Evolutionary conservation across 1,284 basidiomycete genomes (phyloP).

Genomic region (Anthracocystis walkeri): DNA sequence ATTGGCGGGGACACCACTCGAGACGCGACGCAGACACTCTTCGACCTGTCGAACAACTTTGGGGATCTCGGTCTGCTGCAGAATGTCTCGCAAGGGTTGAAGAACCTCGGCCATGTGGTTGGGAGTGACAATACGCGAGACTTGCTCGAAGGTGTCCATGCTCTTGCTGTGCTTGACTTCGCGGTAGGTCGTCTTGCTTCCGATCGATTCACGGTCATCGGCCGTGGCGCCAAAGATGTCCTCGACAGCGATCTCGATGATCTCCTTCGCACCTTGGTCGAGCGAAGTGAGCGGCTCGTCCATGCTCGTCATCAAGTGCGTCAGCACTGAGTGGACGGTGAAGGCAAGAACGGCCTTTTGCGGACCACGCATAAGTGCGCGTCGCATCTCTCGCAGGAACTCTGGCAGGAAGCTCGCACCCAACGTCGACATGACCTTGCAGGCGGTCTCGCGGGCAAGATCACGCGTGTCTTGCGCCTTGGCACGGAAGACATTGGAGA

Average conservation of each 20-base stretch:
- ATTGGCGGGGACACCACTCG: slow-evolving; percentile 87
- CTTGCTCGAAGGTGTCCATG: slow-evolving; percentile 67
- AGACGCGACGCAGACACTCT: slow-evolving; percentile 85
- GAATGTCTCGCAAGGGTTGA: slow-evolving; percentile 82
- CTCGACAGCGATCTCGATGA: slow-evolving; percentile 86
- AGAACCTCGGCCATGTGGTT: slow-evolving; percentile 80
- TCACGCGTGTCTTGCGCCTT: slow-evolving; percentile 95
- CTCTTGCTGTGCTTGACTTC: slow-evolving; percentile 68
- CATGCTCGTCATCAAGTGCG: slow-evolving; percentile 72
- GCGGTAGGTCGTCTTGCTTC: slow-evolving; percentile 83
- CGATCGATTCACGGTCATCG: slow-evolving; percentile 87
- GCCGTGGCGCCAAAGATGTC: slow-evolving; percentile 95
- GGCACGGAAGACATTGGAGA: slow-evolving; percentile 88
- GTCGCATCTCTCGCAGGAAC: slow-evolving; percentile 83
- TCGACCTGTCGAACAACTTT: slow-evolving; percentile 89
- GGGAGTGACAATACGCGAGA: slow-evolving; percentile 59
- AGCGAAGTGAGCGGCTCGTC: slow-evolving; percentile 73
- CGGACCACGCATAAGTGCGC: slow-evolving; percentile 86
- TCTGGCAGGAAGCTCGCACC: slow-evolving; percentile 81
- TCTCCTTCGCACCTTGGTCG: slow-evolving; percentile 80
- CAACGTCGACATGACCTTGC: slow-evolving; percentile 81
- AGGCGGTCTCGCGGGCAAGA: slow-evolving; percentile 84
- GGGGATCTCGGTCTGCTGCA: slow-evolving; percentile 84
- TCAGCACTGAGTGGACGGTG: slow-evolving; percentile 83
- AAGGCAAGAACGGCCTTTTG: slow-evolving; percentile 93